Base-by-base conservation (phyloP, 441 rosid genomes). In the Hypseocharis bilobata region DNA sequence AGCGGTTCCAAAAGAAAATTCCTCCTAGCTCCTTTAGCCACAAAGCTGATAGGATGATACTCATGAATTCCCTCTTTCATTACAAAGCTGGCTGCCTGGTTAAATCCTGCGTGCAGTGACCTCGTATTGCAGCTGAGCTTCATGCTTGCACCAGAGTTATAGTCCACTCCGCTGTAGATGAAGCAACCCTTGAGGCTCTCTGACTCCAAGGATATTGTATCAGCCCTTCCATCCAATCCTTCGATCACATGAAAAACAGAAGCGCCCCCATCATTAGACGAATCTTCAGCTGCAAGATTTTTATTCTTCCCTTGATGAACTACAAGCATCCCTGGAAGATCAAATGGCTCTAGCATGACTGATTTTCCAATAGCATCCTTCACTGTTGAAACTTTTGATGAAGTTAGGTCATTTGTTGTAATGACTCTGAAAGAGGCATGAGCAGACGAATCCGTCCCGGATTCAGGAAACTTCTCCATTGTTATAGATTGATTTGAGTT, bases 21-120 rank as follows among this genome's bases (percentile, higher is more conserved):
- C 72, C 86, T 83, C n/a, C 64, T 68, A 8, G 54, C 75, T 51
- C 98, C 96, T 26, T 77, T 76, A 13, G 86, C 88, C 59, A 82
- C 80, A 28, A 92, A 92, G 82, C 93, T 89, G 68, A 86, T 79
- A 1, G 91, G 89, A 75, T 88, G 78, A 70, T 90, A 90, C 38
- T 75, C 65, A 26, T 80, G 74, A 3, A 76, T 29, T 40, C 95
- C 97, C 16, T 77, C 75, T 4, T 19, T 69, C 77, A 85, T 44
- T 25, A 4, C 25, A 65, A 86, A 92, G 79, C 96, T 90, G 27
- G 82, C 84, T 28, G 82, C 89, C 26, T 67, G 20, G 28, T 68
- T 76, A 68, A 85, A 82, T 49, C 70, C 80, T 6, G 55, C 67
- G n/a, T 68, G 85, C 0, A 76, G 71, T 6, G 74, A 70, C 49